These are phyloP conservation scores for Fusarium brachygibbosum DNA, from an alignment of 2,329 filamentous ascomycete genomes.

Conservation along the genomic window DNA sequence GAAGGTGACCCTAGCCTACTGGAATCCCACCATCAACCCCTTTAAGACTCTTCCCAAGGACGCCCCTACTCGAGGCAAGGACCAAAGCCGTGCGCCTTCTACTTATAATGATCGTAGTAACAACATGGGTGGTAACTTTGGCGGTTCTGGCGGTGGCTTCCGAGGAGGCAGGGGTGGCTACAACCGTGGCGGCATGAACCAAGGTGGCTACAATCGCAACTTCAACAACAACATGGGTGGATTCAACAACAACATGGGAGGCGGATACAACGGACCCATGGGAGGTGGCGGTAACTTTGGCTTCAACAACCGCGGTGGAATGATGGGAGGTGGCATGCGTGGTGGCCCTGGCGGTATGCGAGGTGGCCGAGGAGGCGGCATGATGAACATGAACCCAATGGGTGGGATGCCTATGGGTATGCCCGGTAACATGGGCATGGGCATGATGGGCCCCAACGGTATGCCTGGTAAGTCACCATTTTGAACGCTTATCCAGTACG, in stretches of 20 bases:
- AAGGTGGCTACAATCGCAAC: slow-evolving; percentile 59
- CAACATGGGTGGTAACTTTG: slow-evolving; percentile 60
- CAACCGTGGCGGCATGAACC: slow-evolving; percentile 63
- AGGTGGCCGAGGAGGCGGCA: slow-evolving; percentile 64
- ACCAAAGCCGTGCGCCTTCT: slow-evolving; percentile 67
- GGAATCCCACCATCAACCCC: slow-evolving; percentile 82
- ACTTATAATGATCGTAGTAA: slow-evolving; percentile 64
- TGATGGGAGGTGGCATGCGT: slow-evolving; percentile 60
- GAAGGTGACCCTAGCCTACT: slow-evolving; percentile 80
- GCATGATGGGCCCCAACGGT: slow-evolving; percentile 65
- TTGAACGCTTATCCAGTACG: not conserved
- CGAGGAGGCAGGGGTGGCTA: slow-evolving; percentile 66
- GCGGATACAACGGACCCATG: slow-evolving; percentile 65
- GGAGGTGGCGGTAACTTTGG: slow-evolving; percentile 66
- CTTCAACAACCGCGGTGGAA: slow-evolving; percentile 63
- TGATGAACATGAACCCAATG: slow-evolving; percentile 65
- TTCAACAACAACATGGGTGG: slow-evolving; percentile 61
- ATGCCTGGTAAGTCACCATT: slow-evolving; percentile 54
- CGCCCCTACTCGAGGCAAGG: slow-evolving; percentile 74
- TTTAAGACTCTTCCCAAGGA: slow-evolving; percentile 95
- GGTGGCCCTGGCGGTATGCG: slow-evolving; percentile 65
- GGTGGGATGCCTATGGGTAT: slow-evolving; percentile 68
- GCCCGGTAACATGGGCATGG: slow-evolving; percentile 70
- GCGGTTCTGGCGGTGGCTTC: slow-evolving; percentile 67
- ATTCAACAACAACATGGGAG: slow-evolving; percentile 62